Base-by-base conservation (phyloP, 1,284 basidiomycete genomes). In the Tremellales sp. region DNA sequence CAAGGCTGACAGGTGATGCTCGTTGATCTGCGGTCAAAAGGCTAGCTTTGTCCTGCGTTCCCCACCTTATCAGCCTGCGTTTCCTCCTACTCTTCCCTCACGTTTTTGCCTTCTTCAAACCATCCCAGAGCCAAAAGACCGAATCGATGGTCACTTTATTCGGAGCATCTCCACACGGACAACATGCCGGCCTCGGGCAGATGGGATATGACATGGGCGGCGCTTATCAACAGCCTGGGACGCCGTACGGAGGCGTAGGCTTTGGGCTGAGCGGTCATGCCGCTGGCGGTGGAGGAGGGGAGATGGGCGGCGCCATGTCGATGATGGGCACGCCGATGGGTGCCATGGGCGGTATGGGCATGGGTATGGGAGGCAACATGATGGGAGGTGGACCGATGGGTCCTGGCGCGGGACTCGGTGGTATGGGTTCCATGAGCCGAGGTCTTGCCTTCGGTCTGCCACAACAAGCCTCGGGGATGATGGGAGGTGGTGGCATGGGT, bases 211-310 rank as follows among this genome's bases (percentile, higher is more conserved):
- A 15, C 8, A 11, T 22, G n/a, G 33, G 15, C 19, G 33, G 33
- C 33, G 33, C 33, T n/a, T 36, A 36, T 36, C 33, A 36, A n/a
- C 54, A 49, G 19, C 31, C 54, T 19, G n/a, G n/a, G n/a, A 56
- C 56, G 19, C 27, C 53, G 3, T 65, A 62, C 48, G 62, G 62
- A 15, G 62, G 61, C n/a, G 46, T 65, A n/a, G 62, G 62, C 13
- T 65, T 62, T 43, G 62, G 62, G 17, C 45, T 65, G n/a, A 45
- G 52, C 23, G 48, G 46, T n/a, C n/a, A n/a, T n/a, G n/a, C 3
- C 29, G 22, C 21, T 15, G 33, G 33, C 33, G 33, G 33, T 44
- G 49, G 53, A n/a, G 27, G 41, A 2, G 50, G 54, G 6, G 29
- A 29, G 7, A 46, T 48, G 45, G 35, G 12, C 8, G 25, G 26